Percentiles rank a stretch among this genome's conserved stretches.
Conservation (phyloP, 1,284 basidiomycete genomes). For the Veloboletus limbatus region DNA sequence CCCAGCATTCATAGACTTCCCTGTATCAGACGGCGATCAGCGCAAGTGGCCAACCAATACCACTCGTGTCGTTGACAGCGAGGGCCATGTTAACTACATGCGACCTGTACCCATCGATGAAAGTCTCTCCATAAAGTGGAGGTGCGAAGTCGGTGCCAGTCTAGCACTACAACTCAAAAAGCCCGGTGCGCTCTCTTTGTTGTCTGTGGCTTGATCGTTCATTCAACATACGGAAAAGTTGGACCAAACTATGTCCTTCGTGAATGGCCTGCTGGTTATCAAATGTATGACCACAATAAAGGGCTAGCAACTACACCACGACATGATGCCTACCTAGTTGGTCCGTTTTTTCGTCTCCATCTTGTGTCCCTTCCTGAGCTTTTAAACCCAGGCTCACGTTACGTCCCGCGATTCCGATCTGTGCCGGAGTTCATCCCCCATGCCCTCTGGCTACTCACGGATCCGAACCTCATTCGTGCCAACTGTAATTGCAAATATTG, state of each 20-base stretch:
- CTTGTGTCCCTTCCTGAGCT: neutral
- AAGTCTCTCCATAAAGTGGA: slow-evolving; percentile 55
- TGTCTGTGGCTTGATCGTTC: neutral
- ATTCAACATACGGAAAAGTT: slow-evolving; percentile 34
- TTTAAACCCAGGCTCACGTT: slow-evolving; percentile 39
- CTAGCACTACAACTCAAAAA: slow-evolving; percentile 51
- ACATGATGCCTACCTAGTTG: slow-evolving; percentile 74
- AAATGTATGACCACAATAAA: slow-evolving; percentile 74
- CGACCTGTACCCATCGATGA: slow-evolving; percentile 50
- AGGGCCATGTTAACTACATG: slow-evolving; percentile 71
- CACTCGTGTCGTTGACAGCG: slow-evolving; percentile 46
- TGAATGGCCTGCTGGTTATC: slow-evolving; percentile 64
- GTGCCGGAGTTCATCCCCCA: slow-evolving; percentile 79
- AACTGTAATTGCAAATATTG: slow-evolving; percentile 81
- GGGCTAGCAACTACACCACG: slow-evolving; percentile 51
- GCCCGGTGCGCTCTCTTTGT: slow-evolving; percentile 40
- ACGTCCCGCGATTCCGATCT: slow-evolving; percentile 63
- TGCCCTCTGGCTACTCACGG: slow-evolving; percentile 70
- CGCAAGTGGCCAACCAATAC: slow-evolving; percentile 56
- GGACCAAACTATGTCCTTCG: slow-evolving; percentile 59
- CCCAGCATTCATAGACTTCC: slow-evolving; percentile 55
- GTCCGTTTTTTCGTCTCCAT: slow-evolving; percentile 38
- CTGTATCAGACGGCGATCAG: slow-evolving; percentile 56
- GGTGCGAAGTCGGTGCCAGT: slow-evolving; percentile 51
- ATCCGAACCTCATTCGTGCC: slow-evolving; percentile 43